A percentile compares a stretch with the other conserved stretches of the same genome.
These are phyloP conservation scores for Eremothecium gossypii DNA, from an alignment of 1,139 yeast genomes.

Conservation along the genomic window DNA sequence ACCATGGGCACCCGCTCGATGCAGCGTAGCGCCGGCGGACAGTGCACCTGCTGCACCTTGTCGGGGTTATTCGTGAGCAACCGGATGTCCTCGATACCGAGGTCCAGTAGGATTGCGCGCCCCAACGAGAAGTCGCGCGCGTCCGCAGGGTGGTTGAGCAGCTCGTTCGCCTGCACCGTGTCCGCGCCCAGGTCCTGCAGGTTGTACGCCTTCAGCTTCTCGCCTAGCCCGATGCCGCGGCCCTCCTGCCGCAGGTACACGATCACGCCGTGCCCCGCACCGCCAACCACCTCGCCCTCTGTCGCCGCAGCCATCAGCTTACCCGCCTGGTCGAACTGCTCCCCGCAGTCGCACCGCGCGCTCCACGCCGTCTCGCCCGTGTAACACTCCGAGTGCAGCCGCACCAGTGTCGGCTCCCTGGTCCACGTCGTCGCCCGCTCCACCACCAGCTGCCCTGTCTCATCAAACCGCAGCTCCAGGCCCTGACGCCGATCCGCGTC, in stretches of 20 bases:
- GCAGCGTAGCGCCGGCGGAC: conserved; percentile 22
- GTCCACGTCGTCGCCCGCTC: conserved; percentile 31
- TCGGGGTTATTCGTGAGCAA: conserved; percentile 93
- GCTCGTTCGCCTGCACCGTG: conserved; percentile 89
- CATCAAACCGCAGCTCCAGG: conserved; percentile 39
- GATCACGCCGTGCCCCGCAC: conserved; percentile 81
- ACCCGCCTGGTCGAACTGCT: conserved; percentile 97
- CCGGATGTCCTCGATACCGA: conserved; percentile 65
- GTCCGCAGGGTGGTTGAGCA: conserved; percentile 94
- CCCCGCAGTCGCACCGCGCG: conserved; percentile 98
- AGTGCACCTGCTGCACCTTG: conserved; percentile 74
- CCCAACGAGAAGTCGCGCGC: conserved; percentile 89
- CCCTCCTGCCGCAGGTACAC: conserved; percentile 97
- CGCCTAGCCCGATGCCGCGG: conserved; percentile 94
- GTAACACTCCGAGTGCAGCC: conserved; percentile 96
- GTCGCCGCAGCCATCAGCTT: conserved; percentile 51
- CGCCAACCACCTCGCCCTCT: conserved; percentile 38
- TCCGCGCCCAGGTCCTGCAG: conserved; percentile 97
- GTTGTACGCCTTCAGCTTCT: conserved; percentile 92
- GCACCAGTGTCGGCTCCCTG: conserved; percentile 40
- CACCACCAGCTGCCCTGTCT: conserved; percentile 41
- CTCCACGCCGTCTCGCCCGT: conserved; percentile 99
- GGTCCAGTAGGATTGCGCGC: conserved; percentile 79
- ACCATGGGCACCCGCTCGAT: conserved; percentile 91
- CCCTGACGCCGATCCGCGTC: conserved; percentile 46